phyloP scores from a whole-genome alignment of 352 stramenopile species.

The Aphanomyces cochlioides region DNA sequence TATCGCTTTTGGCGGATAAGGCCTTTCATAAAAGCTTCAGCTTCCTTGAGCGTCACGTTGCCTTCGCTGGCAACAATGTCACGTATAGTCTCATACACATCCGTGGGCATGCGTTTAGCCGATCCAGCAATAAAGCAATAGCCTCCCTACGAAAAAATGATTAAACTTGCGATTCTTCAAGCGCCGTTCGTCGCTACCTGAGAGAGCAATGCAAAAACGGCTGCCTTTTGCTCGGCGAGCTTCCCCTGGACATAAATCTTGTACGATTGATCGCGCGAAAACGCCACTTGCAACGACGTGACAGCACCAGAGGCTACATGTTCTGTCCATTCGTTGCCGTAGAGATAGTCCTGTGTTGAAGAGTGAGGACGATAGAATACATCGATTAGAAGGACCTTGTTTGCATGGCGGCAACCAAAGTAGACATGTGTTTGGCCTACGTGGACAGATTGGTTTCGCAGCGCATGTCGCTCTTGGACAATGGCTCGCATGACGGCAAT shows the following conservation, averaged over 20 bases:
- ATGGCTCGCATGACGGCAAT: conserved; percentile 89
- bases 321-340: conserved; percentile 64
- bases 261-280: conserved; percentile 83
- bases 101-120: conserved; percentile 88
- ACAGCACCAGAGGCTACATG: conserved; percentile 54
- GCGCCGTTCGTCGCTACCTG: background rate
- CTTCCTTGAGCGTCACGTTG: conserved; percentile 56
- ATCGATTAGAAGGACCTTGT: conserved; percentile 48
- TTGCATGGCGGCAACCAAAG: conserved; percentile 85
- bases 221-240: conserved; percentile 75
- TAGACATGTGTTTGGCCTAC: conserved; percentile 46
- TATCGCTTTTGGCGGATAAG: conserved; percentile 75
- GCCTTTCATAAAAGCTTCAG: conserved; percentile 69
- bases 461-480: conserved; percentile 70
- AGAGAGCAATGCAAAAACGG: conserved; percentile 57
- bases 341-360: conserved; percentile 84
- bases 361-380: background rate
- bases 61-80: conserved; percentile 78
- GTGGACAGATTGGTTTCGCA: conserved; percentile 29
- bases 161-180: conserved; percentile 13
- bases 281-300: conserved; percentile 77
- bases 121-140: conserved; percentile 86
- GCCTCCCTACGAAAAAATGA: conserved; percentile 36
- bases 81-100: conserved; percentile 87
- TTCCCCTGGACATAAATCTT: conserved; percentile 92